These are phyloP conservation scores for Monilinia polystroma DNA, from an alignment of 2,329 filamentous ascomycete species.

Conservation along the genomic window DNA sequence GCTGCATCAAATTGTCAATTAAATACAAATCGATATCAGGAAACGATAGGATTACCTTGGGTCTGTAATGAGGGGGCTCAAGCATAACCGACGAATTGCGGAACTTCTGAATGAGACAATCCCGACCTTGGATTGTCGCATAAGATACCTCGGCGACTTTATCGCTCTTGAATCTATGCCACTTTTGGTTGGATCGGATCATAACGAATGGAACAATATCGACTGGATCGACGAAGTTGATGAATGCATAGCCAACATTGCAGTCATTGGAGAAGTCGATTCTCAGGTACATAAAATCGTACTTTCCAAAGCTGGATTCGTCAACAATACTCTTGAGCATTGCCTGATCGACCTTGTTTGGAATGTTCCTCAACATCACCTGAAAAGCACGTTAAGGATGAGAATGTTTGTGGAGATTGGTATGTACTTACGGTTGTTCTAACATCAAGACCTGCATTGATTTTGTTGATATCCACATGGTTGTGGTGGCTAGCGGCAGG, in stretches of 20 bases:
- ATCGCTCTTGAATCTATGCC: slow-evolving; percentile 77
- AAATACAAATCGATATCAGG: slow-evolving; percentile 33
- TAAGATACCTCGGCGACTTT: slow-evolving; percentile 92
- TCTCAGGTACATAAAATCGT: slow-evolving; percentile 92
- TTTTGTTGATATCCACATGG: slow-evolving; percentile 60
- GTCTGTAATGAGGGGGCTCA: slow-evolving; percentile 76
- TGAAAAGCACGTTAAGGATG: slow-evolving; percentile 40
- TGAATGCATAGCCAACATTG: slow-evolving; percentile 95
- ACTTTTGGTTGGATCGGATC: slow-evolving; percentile 63
- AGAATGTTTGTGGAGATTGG: slow-evolving; percentile 13
- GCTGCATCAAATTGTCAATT: slow-evolving; percentile 45
- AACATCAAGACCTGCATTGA: slow-evolving; percentile 66
- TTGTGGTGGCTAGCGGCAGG: slow-evolving; percentile 54
- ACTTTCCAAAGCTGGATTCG: slow-evolving; percentile 73
- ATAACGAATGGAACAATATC: too few relatives aligned
- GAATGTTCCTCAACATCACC: slow-evolving; percentile 95
- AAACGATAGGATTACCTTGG: slow-evolving; percentile 61
- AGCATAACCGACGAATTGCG: slow-evolving; percentile 96
- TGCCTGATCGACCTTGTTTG: slow-evolving; percentile 79
- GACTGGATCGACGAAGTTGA: slow-evolving; percentile 77
- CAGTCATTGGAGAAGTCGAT: slow-evolving; percentile 84
- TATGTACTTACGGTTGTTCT: slow-evolving; percentile 64
- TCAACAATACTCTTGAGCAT: slow-evolving; percentile 80
- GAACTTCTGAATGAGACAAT: slow-evolving; percentile 91
- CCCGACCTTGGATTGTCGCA: slow-evolving; percentile 92